Evolutionary conservation across 2,329 filamentous ascomycete species (phyloP), one percentile per base, ranked within the genome.

Genomic region (Cadophora gregata): DNA sequence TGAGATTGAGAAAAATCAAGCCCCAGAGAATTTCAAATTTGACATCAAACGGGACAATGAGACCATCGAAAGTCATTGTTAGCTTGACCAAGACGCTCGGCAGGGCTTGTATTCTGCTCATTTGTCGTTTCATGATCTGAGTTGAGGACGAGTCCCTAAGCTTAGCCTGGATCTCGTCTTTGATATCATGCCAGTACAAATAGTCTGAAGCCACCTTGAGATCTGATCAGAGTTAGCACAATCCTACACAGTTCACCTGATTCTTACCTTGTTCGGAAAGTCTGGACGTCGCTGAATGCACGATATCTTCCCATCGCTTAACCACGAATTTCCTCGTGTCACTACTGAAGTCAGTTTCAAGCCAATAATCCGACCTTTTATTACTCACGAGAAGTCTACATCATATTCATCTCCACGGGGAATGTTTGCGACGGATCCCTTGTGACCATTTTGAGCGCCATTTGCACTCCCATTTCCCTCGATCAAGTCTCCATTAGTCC

Each of bases 21-120:
- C 69, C 70, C 70, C 70, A 72, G 4, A 72, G 21, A 7, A 70
- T 14, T 60, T 62, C 33, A 67, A 65, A 38, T 69, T 48, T 10
- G 50, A 47, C 51, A 63, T 56, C 31, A 47, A 51, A 29, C 66
- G 70, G n/a, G 38, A 25, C 10, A 67, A 62, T 21, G 53, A 31
- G 21, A 16, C 16, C 14, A 55, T 48, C 51, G 67, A 72, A 6
- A 27, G 36, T 38, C 45, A 47, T 14, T 59, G n/a, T 9, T 67
- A 65, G 36, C 56, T 69, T 36, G 27, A 51, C 47, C 1, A 72
- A 24, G 8, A 69, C 33, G 45, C 69, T 63, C 25, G 69, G 69
- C 24, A 72, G 58, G 1, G 69, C 62, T 3, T 58, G 25, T 7
- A 70, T 62, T 24, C 64, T 60, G 31, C 48, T 64, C 42, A 72